Evolutionary conservation across 1,139 yeast genomes (phyloP), one percentile per base, ranked within the genome.

Genomic region (Blastobotrys malaysiensis): DNA sequence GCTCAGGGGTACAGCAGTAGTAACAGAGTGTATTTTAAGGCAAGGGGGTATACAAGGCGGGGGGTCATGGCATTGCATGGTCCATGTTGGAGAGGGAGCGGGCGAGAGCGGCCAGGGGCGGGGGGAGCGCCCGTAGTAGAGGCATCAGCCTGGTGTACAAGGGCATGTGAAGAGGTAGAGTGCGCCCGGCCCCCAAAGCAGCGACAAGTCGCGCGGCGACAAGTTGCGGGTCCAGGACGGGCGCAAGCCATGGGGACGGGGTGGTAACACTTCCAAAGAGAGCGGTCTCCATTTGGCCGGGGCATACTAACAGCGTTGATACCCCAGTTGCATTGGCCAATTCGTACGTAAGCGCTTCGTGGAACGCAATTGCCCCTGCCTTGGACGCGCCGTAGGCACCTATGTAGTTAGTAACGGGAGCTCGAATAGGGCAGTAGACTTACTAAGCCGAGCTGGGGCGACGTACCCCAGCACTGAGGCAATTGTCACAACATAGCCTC

Each of bases 331-430:
- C 22, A 0, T 84, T 84, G n/a, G n/a, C n/a, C 43, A 88, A 67
- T 65, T 88, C 95, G 60, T 82, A 81, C 0, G 89, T 82, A 45
- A 91, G 72, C 0, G 93, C 83, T 65, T 88, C 96, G 66, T 91
- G 97, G 48, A 90, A 72, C 0, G 95, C 90, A 52, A 91, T 79
- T 27, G 88, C 69, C 0, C 96, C 97, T 0, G 96, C 85, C 68
- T 91, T 91, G 7, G 95, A 81, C 0, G 97, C 96, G 0, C 97
- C 96, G 64, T 91, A 91, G 0, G 88, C 88, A 45, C 39, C 39
- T 31, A 13, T 31, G 3, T 31, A 31, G 39, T 13, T 31, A 31
- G 39, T n/a, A 13, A 13, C 39, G 11, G 39, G 6, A 31, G 5
- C 26, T 9, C 26, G 26, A 22, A 22, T 5, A 5, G 26, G 9